A percentile compares a stretch with the other conserved stretches of the same genome.
phyloP scores from a whole-genome alignment of 108 stramenopile species.

The Nitzschia sp. region DNA sequence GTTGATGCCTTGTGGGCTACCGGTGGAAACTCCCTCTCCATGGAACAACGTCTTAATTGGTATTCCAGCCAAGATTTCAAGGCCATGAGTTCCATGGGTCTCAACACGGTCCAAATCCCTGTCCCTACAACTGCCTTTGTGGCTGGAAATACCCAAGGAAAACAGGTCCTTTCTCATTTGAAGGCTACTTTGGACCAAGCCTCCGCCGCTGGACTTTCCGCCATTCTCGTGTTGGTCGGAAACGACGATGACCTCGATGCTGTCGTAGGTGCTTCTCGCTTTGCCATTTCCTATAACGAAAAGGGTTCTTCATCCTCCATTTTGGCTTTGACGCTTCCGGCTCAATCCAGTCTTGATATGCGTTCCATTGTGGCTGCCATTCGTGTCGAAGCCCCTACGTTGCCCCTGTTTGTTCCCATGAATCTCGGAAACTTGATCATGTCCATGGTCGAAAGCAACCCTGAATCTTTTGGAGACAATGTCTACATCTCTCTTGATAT shows the following conservation, averaged over 20 bases:
- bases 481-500: constrained; percentile 53
- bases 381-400: constrained; percentile 17
- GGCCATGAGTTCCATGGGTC: constrained; percentile 55
- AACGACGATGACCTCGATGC: constrained; percentile 39
- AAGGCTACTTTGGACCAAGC: constrained; percentile 25
- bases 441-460: constrained; percentile 5
- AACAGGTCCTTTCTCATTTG: neutral
- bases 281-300: constrained; percentile 21
- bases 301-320: constrained; percentile 8
- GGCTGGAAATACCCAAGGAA: neutral
- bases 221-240: constrained; percentile 41
- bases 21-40: constrained; percentile 38
- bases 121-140: constrained; percentile 48
- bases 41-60: constrained; percentile 43
- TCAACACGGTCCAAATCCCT: constrained; percentile 73
- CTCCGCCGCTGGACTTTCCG: constrained; percentile 37
- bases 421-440: constrained; percentile 40
- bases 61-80: constrained; percentile 56
- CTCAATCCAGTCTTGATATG: constrained; percentile 1
- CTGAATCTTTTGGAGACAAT: constrained; percentile 20
- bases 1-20: constrained; percentile 53
- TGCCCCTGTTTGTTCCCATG: constrained; percentile 50
- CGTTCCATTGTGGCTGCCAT: constrained; percentile 11
- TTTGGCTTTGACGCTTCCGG: constrained; percentile 54
- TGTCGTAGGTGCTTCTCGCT: constrained; percentile 43